These are phyloP conservation scores for Phytopythium aichiense DNA, from an alignment of 352 stramenopile genomes.

Conservation along the genomic window DNA sequence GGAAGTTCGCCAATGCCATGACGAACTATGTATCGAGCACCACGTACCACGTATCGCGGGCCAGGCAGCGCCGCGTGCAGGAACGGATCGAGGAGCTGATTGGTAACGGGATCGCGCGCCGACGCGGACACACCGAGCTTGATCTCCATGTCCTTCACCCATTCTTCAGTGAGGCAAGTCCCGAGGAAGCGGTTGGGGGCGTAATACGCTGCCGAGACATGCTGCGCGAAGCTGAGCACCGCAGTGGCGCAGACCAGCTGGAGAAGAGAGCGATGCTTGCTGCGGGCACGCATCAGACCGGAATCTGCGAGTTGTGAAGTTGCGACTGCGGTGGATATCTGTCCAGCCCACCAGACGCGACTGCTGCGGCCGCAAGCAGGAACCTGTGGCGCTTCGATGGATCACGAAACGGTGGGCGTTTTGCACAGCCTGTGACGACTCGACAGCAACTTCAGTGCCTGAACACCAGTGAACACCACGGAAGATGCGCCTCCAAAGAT, in stretches of 20 bases:
- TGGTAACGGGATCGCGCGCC: conserved; percentile 6
- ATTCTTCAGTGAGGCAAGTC: conserved; percentile 26
- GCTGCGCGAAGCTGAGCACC: neutral
- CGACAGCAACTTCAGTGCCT: too few species aligned
- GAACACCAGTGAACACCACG: too few species aligned
- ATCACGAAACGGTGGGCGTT: neutral
- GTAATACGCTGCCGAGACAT: neutral
- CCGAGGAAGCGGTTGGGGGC: conserved; percentile 34
- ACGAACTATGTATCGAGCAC: neutral
- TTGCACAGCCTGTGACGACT: too few species aligned
- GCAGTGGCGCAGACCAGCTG: neutral
- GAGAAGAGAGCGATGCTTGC: neutral
- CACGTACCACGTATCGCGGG: conserved; percentile 12
- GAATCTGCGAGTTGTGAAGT: too few species aligned
- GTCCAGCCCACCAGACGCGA: neutral
- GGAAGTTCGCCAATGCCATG: neutral
- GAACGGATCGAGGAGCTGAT: conserved; percentile 20
- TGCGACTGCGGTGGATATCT: neutral
- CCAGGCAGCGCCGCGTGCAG: conserved; percentile 18
- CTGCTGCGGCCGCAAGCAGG: too few species aligned
- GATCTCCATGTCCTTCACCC: conserved; percentile 15
- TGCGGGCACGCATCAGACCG: neutral
- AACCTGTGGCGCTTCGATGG: neutral
- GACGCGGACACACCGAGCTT: conserved; percentile 5
- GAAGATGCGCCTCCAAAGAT: too few species aligned